Percentiles rank a stretch among this genome's conserved stretches.
Evolutionary conservation across 2,329 filamentous ascomycete species (phyloP).

Genomic region (Zasmidium cellare): DNA sequence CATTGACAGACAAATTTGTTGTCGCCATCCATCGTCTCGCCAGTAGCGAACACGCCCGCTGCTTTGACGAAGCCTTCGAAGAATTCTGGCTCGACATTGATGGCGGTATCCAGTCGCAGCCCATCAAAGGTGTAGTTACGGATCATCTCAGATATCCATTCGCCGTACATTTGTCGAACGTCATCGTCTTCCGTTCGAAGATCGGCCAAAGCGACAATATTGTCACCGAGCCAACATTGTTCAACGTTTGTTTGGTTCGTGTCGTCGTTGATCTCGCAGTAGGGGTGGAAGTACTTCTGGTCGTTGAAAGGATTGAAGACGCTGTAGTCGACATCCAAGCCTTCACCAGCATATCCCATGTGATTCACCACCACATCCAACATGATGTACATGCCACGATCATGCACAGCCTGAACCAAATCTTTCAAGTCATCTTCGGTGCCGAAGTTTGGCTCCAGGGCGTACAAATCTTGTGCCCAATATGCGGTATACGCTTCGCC

Average conservation of each 20-base stretch:
- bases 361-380: conserved; percentile 62
- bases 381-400: conserved; percentile 60
- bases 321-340: conserved; percentile 53
- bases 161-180: conserved; percentile 42
- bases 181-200: conserved; percentile 46
- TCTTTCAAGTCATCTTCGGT: conserved; percentile 59
- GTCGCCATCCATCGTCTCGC: conserved; percentile 39
- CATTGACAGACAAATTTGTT: conserved; percentile 36
- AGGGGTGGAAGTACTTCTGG: conserved; percentile 60
- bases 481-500: conserved; percentile 52
- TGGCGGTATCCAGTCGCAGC: conserved; percentile 40
- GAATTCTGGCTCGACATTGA: conserved; percentile 41
- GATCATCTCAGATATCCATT: conserved; percentile 44
- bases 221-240: conserved; percentile 54
- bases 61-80: conserved; percentile 36
- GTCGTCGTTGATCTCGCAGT: conserved; percentile 57
- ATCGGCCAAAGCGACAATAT: conserved; percentile 48
- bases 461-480: conserved; percentile 54
- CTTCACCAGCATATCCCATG: conserved; percentile 51
- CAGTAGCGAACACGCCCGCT: conserved; percentile 39
- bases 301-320: conserved; percentile 57
- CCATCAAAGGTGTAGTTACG: conserved; percentile 45
- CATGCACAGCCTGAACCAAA: conserved; percentile 57
- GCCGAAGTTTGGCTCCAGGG: conserved; percentile 61
- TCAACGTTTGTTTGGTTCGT: conserved; percentile 43